Evolutionary conservation across 208 protist genomes (phyloP).

Genomic region (Angomonas deanei): DNA sequence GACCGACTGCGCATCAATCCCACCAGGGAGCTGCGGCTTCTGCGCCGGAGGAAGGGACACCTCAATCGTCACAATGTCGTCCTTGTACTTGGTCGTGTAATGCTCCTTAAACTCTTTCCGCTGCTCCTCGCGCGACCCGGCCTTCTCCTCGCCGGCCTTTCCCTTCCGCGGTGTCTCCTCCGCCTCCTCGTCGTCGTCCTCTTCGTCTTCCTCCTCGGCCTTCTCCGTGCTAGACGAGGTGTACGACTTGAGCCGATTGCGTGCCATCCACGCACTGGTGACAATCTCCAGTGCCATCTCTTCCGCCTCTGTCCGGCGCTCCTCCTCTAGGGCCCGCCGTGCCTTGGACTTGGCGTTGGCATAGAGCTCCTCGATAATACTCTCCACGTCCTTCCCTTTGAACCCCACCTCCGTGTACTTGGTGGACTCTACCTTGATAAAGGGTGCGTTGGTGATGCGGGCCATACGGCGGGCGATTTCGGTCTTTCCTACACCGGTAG

Average conservation of each 20-base stretch:
- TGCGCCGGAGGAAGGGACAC: constrained; percentile 41
- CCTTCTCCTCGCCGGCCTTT: constrained; percentile 5
- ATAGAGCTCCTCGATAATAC: constrained; percentile 95
- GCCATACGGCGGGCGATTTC: constrained; percentile 96
- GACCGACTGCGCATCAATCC: constrained; percentile 57
- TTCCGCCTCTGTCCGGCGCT: constrained; percentile 68
- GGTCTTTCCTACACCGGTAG: constrained; percentile 92
- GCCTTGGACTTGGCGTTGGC: constrained; percentile 88
- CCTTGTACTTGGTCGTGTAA: constrained; percentile 67
- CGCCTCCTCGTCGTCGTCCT: constrained; percentile 11
- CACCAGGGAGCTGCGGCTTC: constrained; percentile 19
- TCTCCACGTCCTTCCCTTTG: constrained; percentile 96
- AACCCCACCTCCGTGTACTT: constrained; percentile 97
- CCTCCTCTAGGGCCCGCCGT: constrained; percentile 51
- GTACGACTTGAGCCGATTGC: constrained; percentile 20
- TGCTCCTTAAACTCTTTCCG: constrained; percentile 44
- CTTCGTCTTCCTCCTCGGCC: constrained; percentile 2
- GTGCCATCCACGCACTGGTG: constrained; percentile 56
- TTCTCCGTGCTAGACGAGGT: constrained; percentile 15
- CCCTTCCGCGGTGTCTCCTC: background rate
- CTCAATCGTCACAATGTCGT: constrained; percentile 75
- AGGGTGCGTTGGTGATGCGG: constrained; percentile 95
- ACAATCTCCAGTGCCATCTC: constrained; percentile 74
- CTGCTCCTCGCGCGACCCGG: constrained; percentile 1
- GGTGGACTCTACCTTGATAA: constrained; percentile 98